Evolutionary conservation across 371 early-diverging fungal species (phyloP).

Genomic region (Actinomucor elegans): DNA sequence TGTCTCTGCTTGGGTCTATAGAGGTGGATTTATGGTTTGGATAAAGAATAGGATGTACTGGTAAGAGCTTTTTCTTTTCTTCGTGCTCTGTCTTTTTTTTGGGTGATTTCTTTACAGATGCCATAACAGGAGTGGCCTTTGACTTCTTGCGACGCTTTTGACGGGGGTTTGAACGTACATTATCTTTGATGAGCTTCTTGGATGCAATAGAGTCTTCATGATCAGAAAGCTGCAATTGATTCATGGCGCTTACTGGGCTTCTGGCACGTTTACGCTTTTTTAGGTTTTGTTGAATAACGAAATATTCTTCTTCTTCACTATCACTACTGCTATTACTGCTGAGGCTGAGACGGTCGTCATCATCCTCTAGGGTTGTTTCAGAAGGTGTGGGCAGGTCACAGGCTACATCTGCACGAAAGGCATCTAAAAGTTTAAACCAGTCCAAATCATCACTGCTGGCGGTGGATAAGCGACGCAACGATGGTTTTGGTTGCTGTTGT

Average conservation of each 20-base stretch:
- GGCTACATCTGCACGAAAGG: constrained; percentile 14
- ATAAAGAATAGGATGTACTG: neutral
- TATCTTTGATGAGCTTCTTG: neutral
- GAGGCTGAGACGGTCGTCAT: neutral
- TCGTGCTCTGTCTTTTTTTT: constrained; percentile 2
- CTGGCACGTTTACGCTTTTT: constrained; percentile 14
- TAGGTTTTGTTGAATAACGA: neutral
- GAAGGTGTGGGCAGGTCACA: constrained; percentile 9
- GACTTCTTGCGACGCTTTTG: constrained; percentile 19
- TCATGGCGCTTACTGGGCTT: neutral
- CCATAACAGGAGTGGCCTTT: neutral
- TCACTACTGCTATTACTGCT: neutral
- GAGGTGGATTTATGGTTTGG: neutral
- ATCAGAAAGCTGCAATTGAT: neutral
- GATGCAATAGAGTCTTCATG: no score
- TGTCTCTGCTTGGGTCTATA: constrained; percentile 7
- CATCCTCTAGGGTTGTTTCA: constrained; percentile 5
- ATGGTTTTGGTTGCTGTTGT: neutral
- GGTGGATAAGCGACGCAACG: neutral
- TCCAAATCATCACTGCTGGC: constrained; percentile 19
- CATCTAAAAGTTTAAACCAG: constrained; percentile 24
- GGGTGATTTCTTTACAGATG: neutral
- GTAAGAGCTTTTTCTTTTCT: neutral
- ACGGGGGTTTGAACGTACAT: neutral
- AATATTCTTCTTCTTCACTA: constrained; percentile 1